Base-by-base conservation (phyloP, 2,329 filamentous ascomycete species). In the Didymella sp. region DNA sequence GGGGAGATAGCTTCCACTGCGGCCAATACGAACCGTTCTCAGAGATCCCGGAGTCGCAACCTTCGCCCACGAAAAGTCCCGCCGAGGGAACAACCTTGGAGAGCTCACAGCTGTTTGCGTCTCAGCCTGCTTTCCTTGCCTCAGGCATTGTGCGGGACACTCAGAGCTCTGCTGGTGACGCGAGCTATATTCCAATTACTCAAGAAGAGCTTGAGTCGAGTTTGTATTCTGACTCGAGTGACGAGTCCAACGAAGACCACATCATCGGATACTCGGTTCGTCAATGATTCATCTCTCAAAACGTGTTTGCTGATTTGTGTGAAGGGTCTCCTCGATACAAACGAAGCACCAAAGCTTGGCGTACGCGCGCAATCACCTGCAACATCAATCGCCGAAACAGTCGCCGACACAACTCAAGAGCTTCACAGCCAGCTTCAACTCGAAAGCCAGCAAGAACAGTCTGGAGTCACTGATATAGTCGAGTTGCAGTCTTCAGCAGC, bases 111-210 rank as follows among this genome's bases (percentile, higher is more conserved):
- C 43, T 66, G 15, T 62, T 60, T 31, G 38, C 56, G 21, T 60
- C 51, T 7, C 30, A 56, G 40, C 55, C 47, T 44, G 42, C 48
- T 30, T 66, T 62, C 41, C 46, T 37, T 22, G 55, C 55, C 8
- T 60, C 64, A 7, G 64, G 67, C 22, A 49, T 74, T 7, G 64
- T 75, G 2, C 64, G 56, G 28, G 70, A 73, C 27, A 73, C 72
- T 3, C 69, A 74, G 46, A 66, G 59, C 46, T 68, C 64, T 11
- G 58, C 40, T 3, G 61, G 62, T 8, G 64, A 64, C 30, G 59
- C 43, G 6, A 73, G 62, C 57, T 73, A 69, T 42, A 44, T 68
- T 12, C 59, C 64, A 0, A 49, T 63, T 0, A 71, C 69, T n/a
- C 71, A 73, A 38, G 65, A 57, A 44, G 44, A 57, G 30, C 38